A percentile compares a stretch with the other conserved stretches of the same genome.
These are phyloP conservation scores for Neolentinus lepideus DNA, from an alignment of 1,284 basidiomycete genomes.

Conservation along the genomic window DNA sequence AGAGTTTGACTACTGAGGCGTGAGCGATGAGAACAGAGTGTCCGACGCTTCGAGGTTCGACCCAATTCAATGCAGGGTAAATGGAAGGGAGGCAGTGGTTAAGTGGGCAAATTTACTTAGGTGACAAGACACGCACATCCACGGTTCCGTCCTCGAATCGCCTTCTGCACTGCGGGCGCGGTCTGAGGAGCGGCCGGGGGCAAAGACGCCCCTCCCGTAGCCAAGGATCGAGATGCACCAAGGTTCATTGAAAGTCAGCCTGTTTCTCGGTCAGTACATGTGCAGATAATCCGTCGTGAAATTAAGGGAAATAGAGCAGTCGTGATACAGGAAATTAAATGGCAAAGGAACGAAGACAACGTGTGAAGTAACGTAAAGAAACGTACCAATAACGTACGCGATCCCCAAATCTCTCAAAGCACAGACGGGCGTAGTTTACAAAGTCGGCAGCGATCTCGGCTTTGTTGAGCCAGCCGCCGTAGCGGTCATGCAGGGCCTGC, in stretches of 20 bases:
- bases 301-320: too few relatives aligned
- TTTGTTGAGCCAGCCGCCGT: conserved; percentile 68
- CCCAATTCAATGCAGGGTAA: neutral
- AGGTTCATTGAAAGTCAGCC: conserved; percentile 70
- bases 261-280: conserved; percentile 17
- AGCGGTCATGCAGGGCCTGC: conserved; percentile 60
- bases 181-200: conserved; percentile 62
- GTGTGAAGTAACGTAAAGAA: neutral
- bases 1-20: conserved; percentile 56
- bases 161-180: conserved; percentile 47
- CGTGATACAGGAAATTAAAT: too few relatives aligned
- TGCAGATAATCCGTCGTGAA: too few relatives aligned
- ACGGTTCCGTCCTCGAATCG: conserved; percentile 61
- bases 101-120: too few relatives aligned
- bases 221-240: conserved; percentile 69
- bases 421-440: conserved; percentile 57
- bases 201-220: conserved; percentile 58
- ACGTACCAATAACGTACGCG: conserved; percentile 67
- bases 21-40: conserved; percentile 67
- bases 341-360: too few relatives aligned
- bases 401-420: conserved; percentile 70
- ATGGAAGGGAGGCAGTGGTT: neutral
- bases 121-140: conserved; percentile 54
- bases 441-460: conserved; percentile 59
- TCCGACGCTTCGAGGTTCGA: conserved; percentile 38